Evolutionary conservation across 805 yeast species (phyloP).

Genomic region (Schizosaccharomyces octosporus): DNA sequence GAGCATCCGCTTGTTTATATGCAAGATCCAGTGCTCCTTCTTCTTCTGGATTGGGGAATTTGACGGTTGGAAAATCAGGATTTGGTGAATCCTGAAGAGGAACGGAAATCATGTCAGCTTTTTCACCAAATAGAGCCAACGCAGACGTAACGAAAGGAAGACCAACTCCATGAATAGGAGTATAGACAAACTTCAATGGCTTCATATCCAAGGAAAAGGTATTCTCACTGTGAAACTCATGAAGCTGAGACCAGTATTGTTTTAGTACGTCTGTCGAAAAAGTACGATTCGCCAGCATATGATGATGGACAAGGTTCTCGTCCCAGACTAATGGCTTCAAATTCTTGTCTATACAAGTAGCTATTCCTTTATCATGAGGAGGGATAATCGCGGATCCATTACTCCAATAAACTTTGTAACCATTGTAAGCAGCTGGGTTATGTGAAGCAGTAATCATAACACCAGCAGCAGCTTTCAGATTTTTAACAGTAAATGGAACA

Average conservation of each 20-base stretch:
- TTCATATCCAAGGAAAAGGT: neutral
- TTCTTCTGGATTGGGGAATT: conserved; percentile 90
- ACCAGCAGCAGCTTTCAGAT: conserved; percentile 43
- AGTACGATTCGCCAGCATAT: neutral
- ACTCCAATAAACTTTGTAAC: conserved; percentile 75
- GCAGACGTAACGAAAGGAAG: conserved; percentile 27
- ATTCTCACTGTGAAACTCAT: neutral
- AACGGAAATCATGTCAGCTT: conserved; percentile 21
- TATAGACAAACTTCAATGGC: conserved; percentile 38
- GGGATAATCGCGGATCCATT: conserved; percentile 93
- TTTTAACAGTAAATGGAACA: conserved; percentile 68
- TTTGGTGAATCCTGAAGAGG: conserved; percentile 48
- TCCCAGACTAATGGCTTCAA: conserved; percentile 33
- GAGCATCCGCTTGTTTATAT: conserved; percentile 30
- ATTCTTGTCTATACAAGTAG: conserved; percentile 34
- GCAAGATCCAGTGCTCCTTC: conserved; percentile 69
- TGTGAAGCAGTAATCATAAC: conserved; percentile 55
- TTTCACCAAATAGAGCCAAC: conserved; percentile 16
- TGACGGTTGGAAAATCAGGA: conserved; percentile 65
- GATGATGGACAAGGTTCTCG: conserved; percentile 12
- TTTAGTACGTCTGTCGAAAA: neutral
- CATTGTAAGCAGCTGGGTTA: conserved; percentile 46
- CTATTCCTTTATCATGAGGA: conserved; percentile 62
- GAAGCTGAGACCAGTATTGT: neutral
- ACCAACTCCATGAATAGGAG: conserved; percentile 95